phyloP scores from a whole-genome alignment of 768 basidiomycete genomes.

The Phaeotremella fagi region DNA sequence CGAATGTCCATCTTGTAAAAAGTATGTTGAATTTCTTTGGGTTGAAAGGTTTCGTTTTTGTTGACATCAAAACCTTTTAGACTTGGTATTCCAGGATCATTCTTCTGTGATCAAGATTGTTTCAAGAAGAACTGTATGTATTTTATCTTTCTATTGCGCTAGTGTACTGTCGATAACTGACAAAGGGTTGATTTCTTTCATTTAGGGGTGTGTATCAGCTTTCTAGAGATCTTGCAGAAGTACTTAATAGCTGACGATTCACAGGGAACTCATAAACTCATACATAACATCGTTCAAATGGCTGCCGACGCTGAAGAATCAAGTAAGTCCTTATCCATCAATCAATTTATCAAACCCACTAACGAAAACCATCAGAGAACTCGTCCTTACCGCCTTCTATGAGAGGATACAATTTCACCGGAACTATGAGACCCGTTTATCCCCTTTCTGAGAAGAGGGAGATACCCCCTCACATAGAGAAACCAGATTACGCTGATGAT shows the following conservation, averaged over 20 bases:
- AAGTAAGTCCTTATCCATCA: conserved; percentile 25
- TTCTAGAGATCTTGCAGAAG: neutral
- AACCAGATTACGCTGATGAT: conserved; percentile 80
- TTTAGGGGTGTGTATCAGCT: conserved; percentile 26
- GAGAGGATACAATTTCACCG: conserved; percentile 70
- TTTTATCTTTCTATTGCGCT: neutral
- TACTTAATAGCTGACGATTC: conserved; percentile 3
- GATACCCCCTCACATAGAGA: conserved; percentile 75
- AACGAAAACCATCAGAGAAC: conserved; percentile 59
- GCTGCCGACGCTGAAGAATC: conserved; percentile 42
- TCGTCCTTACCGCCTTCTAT: conserved; percentile 67
- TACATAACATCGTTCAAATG: conserved; percentile 46
- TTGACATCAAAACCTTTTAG: conserved; percentile 24
- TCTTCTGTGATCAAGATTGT: conserved; percentile 89
- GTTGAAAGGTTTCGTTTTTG: neutral
- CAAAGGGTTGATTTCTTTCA: conserved; percentile 33
- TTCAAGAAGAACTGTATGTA: conserved; percentile 88
- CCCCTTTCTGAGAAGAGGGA: conserved; percentile 73
- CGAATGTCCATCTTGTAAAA: conserved; percentile 90
- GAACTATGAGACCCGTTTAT: conserved; percentile 72
- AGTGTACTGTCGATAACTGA: neutral
- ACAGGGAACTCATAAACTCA: conserved; percentile 40
- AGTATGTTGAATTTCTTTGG: conserved; percentile 64
- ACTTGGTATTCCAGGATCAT: conserved; percentile 49
- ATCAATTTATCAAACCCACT: no score